Percentiles rank a stretch among this genome's conserved stretches.
Evolutionary conservation across 179 eudicot genomes (phyloP).

Genomic region (Pouteria campechiana): DNA sequence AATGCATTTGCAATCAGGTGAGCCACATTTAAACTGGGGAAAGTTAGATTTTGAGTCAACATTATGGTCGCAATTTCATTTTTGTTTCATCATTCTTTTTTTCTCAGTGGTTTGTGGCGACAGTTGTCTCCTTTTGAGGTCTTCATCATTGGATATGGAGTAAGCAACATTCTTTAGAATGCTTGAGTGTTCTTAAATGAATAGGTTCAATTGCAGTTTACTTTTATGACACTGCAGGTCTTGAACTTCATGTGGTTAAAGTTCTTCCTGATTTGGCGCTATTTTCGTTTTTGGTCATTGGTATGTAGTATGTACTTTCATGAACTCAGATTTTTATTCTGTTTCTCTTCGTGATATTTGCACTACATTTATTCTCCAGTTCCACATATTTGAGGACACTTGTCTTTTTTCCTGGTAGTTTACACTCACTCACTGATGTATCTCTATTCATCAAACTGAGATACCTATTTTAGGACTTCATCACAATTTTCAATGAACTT

Average conservation of each 20-base stretch:
- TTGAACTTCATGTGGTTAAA: slow-evolving; percentile 98
- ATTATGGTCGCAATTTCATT: not conserved
- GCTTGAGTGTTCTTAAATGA: too few species aligned
- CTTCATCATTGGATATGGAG: slow-evolving; percentile 96
- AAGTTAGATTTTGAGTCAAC: not conserved
- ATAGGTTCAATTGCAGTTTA: too few species aligned
- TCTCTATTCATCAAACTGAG: too few species aligned
- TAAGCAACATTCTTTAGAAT: slow-evolving; percentile 30
- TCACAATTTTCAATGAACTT: too few species aligned
- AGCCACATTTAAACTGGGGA: slow-evolving; percentile 7
- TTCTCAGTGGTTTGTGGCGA: slow-evolving; percentile 70
- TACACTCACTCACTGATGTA: too few species aligned
- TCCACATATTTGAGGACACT: too few species aligned
- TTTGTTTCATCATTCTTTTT: not conserved
- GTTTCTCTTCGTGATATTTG: not conserved
- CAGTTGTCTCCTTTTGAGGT: slow-evolving; percentile 73
- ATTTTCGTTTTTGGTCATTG: slow-evolving; percentile 87
- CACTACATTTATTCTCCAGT: slow-evolving; percentile 1
- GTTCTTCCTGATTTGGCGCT: slow-evolving; percentile 94
- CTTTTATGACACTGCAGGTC: slow-evolving; percentile 73
- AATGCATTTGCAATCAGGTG: slow-evolving; percentile 93
- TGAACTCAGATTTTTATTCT: not conserved
- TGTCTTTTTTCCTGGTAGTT: too few species aligned
- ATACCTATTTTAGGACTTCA: too few species aligned
- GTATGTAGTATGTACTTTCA: slow-evolving; percentile 38